Base-by-base conservation (phyloP, 2,329 filamentous ascomycete genomes). In the Pseudogymnoascus pannorum region DNA sequence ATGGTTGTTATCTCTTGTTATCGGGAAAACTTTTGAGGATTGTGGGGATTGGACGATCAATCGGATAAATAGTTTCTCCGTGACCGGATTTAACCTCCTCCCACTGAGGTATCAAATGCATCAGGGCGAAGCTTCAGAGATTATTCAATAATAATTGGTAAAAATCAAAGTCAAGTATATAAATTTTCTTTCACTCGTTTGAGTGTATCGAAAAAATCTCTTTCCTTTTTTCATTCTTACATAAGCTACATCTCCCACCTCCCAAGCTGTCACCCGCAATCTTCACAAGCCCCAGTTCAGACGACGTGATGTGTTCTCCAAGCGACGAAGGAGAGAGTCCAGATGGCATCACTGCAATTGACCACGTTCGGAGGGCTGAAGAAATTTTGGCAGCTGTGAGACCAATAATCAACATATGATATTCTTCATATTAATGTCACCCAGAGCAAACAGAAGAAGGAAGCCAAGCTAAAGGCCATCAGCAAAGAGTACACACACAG, bases 401-500 rank as follows among this genome's bases (percentile, higher is more conserved):
- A 12, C 51, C 14, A 51, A 5, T 51, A 29, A 60, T 60, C 8
- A n/a, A 36, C 20, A 60, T 51, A 35, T 60, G 16, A 14, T 60
- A 29, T 48, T 42, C 26, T 44, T 42, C 29, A 40, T 33, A 11
- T 33, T 31, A 31, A 57, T 12, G 18, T 42, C 29, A 29, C n/a
- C 33, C 42, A 72, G 71, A 61, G 60, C 18, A 69, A 63, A 54
- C 65, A 63, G 3, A 66, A 68, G 33, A 58, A 58, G 26, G 68
- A 71, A 16, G 59, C 64, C n/a, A 69, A 68, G 61, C 66, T 70
- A 6, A 69, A 65, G 22, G 58, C 60, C 20, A 66, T 72, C 29
- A 66, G 70, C 35, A 59, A 44, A 16, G 67, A 69, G 20, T 67
- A 67, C 36, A 60, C 63, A 14, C 65, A 66, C 40, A 64, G 62